Conservation (phyloP, 495 filamentous ascomycete genomes). For the Penicillium ucsense region DNA sequence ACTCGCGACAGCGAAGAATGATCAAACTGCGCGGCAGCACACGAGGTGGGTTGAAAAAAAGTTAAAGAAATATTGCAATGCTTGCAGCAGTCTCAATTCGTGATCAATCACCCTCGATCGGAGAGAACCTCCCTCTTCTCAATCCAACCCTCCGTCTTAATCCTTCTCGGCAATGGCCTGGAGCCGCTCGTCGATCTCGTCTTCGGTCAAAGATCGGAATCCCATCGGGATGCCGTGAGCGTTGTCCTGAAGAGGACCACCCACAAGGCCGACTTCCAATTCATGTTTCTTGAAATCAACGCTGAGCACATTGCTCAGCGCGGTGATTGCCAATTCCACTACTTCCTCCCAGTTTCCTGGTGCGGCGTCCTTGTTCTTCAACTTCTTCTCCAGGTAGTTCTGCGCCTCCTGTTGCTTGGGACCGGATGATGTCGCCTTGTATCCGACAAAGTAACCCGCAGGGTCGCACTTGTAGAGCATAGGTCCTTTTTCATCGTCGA, state of each 20-base stretch:
- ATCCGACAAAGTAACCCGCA: constrained; percentile 93
- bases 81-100: too few relatives aligned
- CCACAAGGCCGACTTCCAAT: constrained; percentile 94
- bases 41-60: too few relatives aligned
- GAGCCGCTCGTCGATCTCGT: constrained; percentile 96
- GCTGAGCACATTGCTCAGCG: constrained; percentile 88
- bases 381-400: constrained; percentile 97
- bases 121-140: not conserved
- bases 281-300: constrained; percentile 99
- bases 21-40: too few relatives aligned
- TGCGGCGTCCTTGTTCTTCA: constrained; percentile 97
- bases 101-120: not conserved
- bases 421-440: constrained; percentile 94
- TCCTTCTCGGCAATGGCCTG: constrained; percentile 98
- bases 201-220: constrained; percentile 87
- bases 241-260: constrained; percentile 68
- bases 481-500: constrained; percentile 88
- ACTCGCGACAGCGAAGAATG: too few relatives aligned
- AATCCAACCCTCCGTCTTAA: constrained; percentile 32
- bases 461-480: constrained; percentile 98
- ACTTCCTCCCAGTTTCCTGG: constrained; percentile 95
- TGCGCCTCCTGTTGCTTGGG: constrained; percentile 98
- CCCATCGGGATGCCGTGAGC: constrained; percentile 64
- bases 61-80: too few relatives aligned
- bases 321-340: constrained; percentile 89